Evolutionary conservation across 805 yeast species (phyloP), one percentile per base, ranked within the genome.

Genomic region (Schizosaccharomyces lindneri): DNA sequence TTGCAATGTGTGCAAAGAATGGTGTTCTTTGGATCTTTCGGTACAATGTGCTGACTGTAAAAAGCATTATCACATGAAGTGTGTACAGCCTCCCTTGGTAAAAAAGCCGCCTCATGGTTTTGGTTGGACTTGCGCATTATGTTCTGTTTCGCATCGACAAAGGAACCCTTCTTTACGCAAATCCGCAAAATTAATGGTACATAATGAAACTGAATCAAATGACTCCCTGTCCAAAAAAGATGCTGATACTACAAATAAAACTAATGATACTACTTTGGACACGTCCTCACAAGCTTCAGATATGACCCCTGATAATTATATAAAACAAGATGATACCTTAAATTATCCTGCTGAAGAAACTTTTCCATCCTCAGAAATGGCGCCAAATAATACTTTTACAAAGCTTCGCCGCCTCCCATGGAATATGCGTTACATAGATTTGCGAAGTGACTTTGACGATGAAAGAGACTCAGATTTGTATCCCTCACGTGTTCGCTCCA

Each of bases 51-150:
- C 85, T n/a, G 83, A 78, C 61, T 89, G 97, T 70, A 75, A 76
- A 13, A 76, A 78, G 19, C 75, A 75, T 63, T 87, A 81, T 65
- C 97, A 89, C 72, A 79, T 88, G 80, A 74, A 81, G 46, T 89
- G 97, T 68, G 77, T 88, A 59, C 86, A 84, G 64, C 96, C 96
- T 0, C 96, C 96, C 0, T 71, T 87, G 48, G 69, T 79, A 61
- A 79, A 79, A 64, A 85, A 85, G 67, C 96, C 95, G 0, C 82
- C 85, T 55, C 73, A 94, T 63, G 95, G 95, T 0, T 85, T 87
- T 68, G 85, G 87, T 7, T 89, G 96, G 96, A 78, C 87, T 31
- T 88, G 97, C 74, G 89, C 57, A 5, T 17, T 29, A 17, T 51
- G 57, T 17, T 51, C 57, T 17, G 21, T 24, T 29, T 21, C 36